Base-by-base conservation (phyloP, 1,284 basidiomycete species). In the Pascua guehoae region DNA sequence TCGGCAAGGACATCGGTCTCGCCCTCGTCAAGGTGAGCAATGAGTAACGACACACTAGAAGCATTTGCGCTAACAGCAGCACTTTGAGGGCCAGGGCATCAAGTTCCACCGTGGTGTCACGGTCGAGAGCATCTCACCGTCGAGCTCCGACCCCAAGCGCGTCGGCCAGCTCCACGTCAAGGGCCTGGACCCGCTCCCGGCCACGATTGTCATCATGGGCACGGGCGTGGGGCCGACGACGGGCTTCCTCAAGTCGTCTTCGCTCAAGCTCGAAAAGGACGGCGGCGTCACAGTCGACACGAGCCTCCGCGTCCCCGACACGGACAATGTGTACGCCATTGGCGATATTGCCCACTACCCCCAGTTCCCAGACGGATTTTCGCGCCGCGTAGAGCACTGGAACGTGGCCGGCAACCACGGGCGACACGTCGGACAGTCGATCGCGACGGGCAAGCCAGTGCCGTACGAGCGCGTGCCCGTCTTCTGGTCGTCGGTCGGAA, bases 341-440 rank as follows among this genome's bases (percentile, higher is more conserved):
- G 93, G 91, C 49, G 92, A 96, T 77, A 93, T 96, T 67, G 91
- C 91, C 1, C 81, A 85, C 53, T 91, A 89, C 72, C 87, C 88
- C 4, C 86, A 88, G 66, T 76, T 78, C 37, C 79, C 79, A 9
- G 66, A 68, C 42, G 70, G 72, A 51, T 66, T 71, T 56, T 16
- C 41, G 8, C 54, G 58, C 51, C 51, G 60, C 38, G 58, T 60
- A 45, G 62, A 54, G 57, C 54, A 59, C 60, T 71, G 72, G 57
- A 73, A 88, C 84, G 87, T 90, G 58, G 88, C 88, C 17, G 84
- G 86, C 44, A 91, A 91, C 73, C 88, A 95, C 66, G 93, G 91
- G 2, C 85, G 91, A 54, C 84, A 87, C 9, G 87, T 89, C 17
- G 92, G 88, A 0, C 84, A 85, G 72, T 87, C 83, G 8, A 89